These are phyloP conservation scores for Schoenoplectus tabernaemontani DNA, from an alignment of 202 grass and related monocot genomes.

Conservation along the genomic window DNA sequence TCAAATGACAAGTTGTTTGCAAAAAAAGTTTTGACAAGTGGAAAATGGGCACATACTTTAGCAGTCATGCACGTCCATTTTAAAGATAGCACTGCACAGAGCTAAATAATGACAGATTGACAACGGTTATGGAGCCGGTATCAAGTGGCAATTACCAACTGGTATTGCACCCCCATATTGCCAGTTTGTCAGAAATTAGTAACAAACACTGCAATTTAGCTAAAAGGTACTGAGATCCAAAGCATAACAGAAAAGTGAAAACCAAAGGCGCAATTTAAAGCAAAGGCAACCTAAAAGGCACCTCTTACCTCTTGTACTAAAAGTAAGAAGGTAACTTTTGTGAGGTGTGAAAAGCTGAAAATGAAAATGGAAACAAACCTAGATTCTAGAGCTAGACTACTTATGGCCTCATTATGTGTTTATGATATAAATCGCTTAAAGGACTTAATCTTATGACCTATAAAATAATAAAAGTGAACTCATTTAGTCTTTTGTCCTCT, in stretches of 20 bases:
- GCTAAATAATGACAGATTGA: background rate
- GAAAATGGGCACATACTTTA: background rate
- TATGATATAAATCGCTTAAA: background rate
- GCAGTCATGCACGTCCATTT: background rate
- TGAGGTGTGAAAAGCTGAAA: conserved; percentile 13
- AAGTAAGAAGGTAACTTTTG: background rate
- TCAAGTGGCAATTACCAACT: background rate
- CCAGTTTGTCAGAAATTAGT: background rate
- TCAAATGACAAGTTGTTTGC: background rate
- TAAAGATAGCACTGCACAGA: background rate
- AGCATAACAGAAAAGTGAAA: conserved; percentile 1
- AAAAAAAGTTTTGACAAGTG: background rate
- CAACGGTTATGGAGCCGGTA: background rate
- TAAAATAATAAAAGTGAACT: background rate
- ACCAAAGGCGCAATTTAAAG: conserved; percentile 2
- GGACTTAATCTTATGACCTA: background rate
- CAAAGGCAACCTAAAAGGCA: conserved; percentile 6
- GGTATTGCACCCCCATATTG: background rate
- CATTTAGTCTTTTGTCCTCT: background rate
- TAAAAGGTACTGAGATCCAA: background rate
- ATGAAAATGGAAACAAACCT: background rate
- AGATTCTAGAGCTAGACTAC: no score
- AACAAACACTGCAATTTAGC: background rate
- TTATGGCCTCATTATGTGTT: conserved; percentile 11
- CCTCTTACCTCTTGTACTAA: background rate